These are phyloP conservation scores for Boletus bicolor DNA, from an alignment of 768 basidiomycete species.

Conservation along the genomic window DNA sequence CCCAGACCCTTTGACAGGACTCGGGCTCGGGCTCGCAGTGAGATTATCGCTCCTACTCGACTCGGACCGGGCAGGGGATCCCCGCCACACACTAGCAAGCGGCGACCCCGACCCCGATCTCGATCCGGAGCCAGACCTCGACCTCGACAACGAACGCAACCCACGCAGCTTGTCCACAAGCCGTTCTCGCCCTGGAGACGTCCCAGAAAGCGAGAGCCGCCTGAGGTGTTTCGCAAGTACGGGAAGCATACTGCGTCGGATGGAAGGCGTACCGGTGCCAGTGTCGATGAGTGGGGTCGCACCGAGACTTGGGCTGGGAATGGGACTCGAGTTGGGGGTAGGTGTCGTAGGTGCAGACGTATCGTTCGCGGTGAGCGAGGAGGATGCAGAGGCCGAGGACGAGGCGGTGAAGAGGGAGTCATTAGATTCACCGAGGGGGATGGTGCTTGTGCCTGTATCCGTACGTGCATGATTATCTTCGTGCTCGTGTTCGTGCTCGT, in stretches of 20 bases:
- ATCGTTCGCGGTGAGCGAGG: constrained; percentile 21
- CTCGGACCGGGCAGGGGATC: constrained; percentile 19
- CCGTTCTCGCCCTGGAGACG: constrained; percentile 22
- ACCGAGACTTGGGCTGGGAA: not conserved
- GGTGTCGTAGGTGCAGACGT: constrained; percentile 27
- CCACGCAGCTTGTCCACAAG: constrained; percentile 25
- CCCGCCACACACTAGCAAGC: constrained; percentile 7
- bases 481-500: not conserved
- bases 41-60: constrained; percentile 15
- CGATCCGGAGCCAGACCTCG: not conserved
- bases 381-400: constrained; percentile 2
- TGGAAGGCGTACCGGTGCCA: not conserved
- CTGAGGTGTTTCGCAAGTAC: constrained; percentile 26
- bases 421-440: constrained; percentile 24
- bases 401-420: constrained; percentile 28
- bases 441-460: not conserved
- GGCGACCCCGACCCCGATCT: constrained; percentile 4
- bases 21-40: constrained; percentile 11
- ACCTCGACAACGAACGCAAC: constrained; percentile 17
- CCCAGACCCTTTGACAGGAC: constrained; percentile 25
- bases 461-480: not conserved
- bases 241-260: constrained; percentile 29
- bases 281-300: constrained; percentile 1
- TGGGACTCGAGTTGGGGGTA: constrained; percentile 17
- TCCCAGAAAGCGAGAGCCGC: constrained; percentile 20